Conservation (phyloP, 306 rosid genomes). For the Cicer cuneatum region DNA sequence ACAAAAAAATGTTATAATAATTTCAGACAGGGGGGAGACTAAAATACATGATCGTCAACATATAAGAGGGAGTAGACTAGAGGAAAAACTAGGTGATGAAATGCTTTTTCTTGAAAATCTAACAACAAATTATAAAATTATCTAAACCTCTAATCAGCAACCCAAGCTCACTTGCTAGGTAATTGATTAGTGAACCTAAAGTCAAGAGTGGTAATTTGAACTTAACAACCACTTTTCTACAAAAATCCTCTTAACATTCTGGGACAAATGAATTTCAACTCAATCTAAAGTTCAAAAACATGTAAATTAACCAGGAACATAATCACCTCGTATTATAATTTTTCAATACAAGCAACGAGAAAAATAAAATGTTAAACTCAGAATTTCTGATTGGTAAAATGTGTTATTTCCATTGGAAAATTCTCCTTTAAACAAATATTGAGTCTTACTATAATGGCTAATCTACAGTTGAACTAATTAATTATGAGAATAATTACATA, state of each 20-base stretch:
- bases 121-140: not conserved
- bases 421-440: no score
- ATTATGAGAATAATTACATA: no score
- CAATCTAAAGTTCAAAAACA: conserved; percentile 32
- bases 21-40: not conserved
- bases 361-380: no score
- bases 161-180: not conserved
- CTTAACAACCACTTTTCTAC: conserved; percentile 11
- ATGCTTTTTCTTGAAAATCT: not conserved
- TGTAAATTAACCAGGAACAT: conserved; percentile 13
- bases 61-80: not conserved
- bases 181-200: conserved; percentile 14
- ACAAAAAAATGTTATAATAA: not conserved
- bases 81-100: conserved; percentile 3
- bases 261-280: conserved; percentile 29
- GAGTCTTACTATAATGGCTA: no score
- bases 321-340: conserved; percentile 14
- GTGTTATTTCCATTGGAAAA: no score
- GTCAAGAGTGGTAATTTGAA: conserved; percentile 17
- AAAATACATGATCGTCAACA: conserved; percentile 5
- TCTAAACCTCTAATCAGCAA: conserved; percentile 22
- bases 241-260: conserved; percentile 32
- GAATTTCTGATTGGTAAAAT: no score
- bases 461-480: no score
- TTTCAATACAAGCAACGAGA: conserved; percentile 32